These are phyloP conservation scores for Boletus speciosus DNA, from an alignment of 768 basidiomycete species.

Conservation along the genomic window DNA sequence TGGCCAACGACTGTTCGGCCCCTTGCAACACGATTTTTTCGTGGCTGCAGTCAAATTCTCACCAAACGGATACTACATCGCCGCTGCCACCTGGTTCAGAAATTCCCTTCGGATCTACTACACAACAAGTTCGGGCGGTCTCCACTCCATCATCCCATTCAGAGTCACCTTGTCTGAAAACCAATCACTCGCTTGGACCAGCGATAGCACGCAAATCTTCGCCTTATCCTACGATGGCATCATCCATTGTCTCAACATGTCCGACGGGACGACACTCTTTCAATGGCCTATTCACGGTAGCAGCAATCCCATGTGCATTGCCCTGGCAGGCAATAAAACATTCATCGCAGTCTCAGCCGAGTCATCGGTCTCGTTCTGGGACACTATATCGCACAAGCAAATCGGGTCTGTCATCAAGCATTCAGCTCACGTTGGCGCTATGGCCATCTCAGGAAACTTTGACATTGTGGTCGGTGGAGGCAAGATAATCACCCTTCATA, in stretches of 20 bases:
- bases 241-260: background rate
- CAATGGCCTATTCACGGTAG: slow-evolving; percentile 5
- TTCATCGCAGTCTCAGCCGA: slow-evolving; percentile 1
- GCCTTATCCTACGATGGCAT: background rate
- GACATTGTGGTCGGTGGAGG: slow-evolving; percentile 1
- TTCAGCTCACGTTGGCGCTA: background rate
- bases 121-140: background rate
- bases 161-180: background rate
- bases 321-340: slow-evolving; percentile 2
- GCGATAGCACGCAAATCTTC: background rate
- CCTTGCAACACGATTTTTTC: background rate
- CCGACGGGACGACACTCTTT: background rate
- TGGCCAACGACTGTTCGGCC: background rate
- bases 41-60: slow-evolving; percentile 14
- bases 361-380: slow-evolving; percentile 12
- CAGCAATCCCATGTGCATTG: background rate
- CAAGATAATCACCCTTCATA: background rate
- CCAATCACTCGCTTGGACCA: slow-evolving; percentile 9
- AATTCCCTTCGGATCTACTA: slow-evolving; percentile 1
- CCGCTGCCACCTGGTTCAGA: slow-evolving; percentile 1
- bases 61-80: slow-evolving; percentile 1
- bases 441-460: slow-evolving; percentile 6
- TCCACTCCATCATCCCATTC: background rate
- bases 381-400: slow-evolving; percentile 1
- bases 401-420: slow-evolving; percentile 7